A percentile compares a stretch with the other conserved stretches of the same genome.
Conservation (phyloP, 2,329 filamentous ascomycete genomes). For the Akanthomyces uredinophilus region DNA sequence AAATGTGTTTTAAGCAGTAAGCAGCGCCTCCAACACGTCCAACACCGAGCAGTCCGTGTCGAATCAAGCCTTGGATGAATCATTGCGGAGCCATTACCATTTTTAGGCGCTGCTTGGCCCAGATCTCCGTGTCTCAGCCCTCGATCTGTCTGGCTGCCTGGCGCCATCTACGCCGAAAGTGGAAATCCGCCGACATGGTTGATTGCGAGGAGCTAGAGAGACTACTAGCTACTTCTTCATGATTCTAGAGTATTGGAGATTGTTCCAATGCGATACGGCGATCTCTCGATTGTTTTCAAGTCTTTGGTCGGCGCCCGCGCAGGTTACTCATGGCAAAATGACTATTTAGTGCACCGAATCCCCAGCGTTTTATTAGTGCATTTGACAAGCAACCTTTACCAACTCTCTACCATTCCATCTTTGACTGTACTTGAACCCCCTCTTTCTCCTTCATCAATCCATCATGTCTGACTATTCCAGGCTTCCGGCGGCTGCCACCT, state of each 20-base stretch:
- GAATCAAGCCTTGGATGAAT: too few relatives aligned
- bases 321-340: neutral
- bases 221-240: neutral
- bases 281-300: neutral
- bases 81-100: too few relatives aligned
- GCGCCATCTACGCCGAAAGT: neutral
- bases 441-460: neutral
- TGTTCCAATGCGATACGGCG: neutral
- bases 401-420: too few relatives aligned
- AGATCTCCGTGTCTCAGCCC: neutral
- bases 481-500: slow-evolving; percentile 3
- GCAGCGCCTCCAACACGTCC: too few relatives aligned
- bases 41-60: too few relatives aligned
- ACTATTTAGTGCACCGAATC: neutral
- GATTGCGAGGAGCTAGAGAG: neutral
- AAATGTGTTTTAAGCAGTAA: too few relatives aligned
- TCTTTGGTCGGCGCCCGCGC: neutral
- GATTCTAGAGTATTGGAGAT: neutral
- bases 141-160: neutral
- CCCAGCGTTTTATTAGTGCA: neutral
- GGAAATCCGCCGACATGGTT: neutral
- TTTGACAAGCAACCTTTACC: neutral
- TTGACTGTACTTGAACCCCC: neutral
- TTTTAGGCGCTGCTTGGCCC: too few relatives aligned
- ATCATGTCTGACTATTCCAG: slow-evolving; percentile 14